These are phyloP conservation scores for Aspergillus sojae DNA, from an alignment of 2,329 filamentous ascomycete species.

Conservation along the genomic window DNA sequence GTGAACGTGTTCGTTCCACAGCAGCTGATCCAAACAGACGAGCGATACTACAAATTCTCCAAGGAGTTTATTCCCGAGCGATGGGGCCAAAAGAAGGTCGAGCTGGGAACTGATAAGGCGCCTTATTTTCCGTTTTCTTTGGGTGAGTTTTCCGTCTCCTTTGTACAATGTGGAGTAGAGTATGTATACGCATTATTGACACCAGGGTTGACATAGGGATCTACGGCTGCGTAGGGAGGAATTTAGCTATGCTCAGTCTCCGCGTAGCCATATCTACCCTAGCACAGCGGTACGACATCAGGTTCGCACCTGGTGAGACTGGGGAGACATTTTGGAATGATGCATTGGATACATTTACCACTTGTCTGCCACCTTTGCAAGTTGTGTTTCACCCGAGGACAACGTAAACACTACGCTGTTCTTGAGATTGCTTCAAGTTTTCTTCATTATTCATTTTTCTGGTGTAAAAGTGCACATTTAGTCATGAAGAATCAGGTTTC, in stretches of 20 bases:
- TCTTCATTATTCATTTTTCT: too few species aligned
- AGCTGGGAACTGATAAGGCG: slow-evolving; percentile 22
- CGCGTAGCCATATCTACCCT: slow-evolving; percentile 26
- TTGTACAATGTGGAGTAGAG: too few species aligned
- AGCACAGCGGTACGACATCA: slow-evolving; percentile 23
- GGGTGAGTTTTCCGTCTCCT: neutral
- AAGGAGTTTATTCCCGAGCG: slow-evolving; percentile 36
- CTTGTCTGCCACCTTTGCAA: slow-evolving; percentile 32
- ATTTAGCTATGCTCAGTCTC: slow-evolving; percentile 35
- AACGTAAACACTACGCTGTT: too few species aligned
- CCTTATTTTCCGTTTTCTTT: slow-evolving; percentile 33
- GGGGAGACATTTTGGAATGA: slow-evolving; percentile 19
- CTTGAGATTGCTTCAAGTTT: too few species aligned
- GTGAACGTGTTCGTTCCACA: slow-evolving; percentile 26
- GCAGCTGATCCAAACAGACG: slow-evolving; percentile 30
- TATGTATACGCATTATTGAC: neutral
- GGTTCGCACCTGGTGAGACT: slow-evolving; percentile 24
- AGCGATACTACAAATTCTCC: slow-evolving; percentile 21
- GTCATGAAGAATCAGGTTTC: too few species aligned
- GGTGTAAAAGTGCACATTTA: too few species aligned
- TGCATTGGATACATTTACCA: slow-evolving; percentile 26
- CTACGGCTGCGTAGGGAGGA: slow-evolving; percentile 35
- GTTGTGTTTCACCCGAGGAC: neutral
- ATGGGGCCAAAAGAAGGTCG: slow-evolving; percentile 27
- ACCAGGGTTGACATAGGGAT: slow-evolving; percentile 21